Evolutionary conservation across 768 basidiomycete genomes (phyloP), one percentile per base, ranked within the genome.

Genomic region (Suillus discolor): DNA sequence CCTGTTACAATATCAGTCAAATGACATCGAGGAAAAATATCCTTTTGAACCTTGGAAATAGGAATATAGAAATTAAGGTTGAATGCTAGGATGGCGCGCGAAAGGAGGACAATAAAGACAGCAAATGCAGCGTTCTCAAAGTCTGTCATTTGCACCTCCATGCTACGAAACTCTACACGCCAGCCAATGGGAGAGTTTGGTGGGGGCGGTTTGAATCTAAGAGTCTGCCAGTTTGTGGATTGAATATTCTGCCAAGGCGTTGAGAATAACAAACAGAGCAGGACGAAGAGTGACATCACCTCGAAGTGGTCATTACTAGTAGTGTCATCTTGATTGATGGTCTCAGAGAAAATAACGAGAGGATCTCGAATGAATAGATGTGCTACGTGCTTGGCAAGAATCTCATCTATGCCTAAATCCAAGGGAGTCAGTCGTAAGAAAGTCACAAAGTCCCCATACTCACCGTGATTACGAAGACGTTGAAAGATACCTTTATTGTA

Each of bases 161-260:
- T 99, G 75, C 93, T 94, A 65, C 97, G 85, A 79, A 99, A 99
- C 76, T 99, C 97, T 6, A 99, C 97, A 47, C 97, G 85, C 97
- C 97, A 99, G 39, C 97, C 97, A 63, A 99, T 98, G 8, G 88
- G 76, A 6, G 97, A 95, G 63, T 92, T 89, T 6, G 93, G 90
- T 34, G 97, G 97, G 15, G 97, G 97, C 3, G 97, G 97, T 76
- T 99, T 99, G 86, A 99, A 99, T 57, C 97, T 88, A 39, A 99
- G 83, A 0, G 97, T 98, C 79, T 99, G 97, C 97, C 97, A 99
- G 73, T 99, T 99, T 5, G 97, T 99, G 2, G 97, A 99, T 86
- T 99, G 97, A 31, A 99, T 90, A 73, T 98, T 99, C 92, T 97
- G 76, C 6, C 60, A 47, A 51, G 4, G 11, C 34, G 34, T 36